These are phyloP conservation scores for Lodderomyces oxycetoniae DNA, from an alignment of 1,139 yeast species.

Conservation along the genomic window DNA sequence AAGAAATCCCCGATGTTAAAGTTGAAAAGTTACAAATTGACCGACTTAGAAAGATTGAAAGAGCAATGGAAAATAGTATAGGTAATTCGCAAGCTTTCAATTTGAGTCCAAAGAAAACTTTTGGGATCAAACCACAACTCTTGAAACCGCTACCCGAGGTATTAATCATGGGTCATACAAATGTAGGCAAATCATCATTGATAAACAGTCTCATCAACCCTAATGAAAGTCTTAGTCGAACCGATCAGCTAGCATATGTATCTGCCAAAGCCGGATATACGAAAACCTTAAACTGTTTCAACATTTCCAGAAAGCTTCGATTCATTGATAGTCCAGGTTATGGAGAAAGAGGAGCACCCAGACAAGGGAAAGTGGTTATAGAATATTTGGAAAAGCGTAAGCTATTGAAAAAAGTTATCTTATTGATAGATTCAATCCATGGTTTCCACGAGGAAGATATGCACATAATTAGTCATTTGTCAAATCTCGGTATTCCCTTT, in stretches of 20 bases:
- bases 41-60: slow-evolving; percentile 10
- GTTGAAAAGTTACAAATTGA: slow-evolving; percentile 27
- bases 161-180: slow-evolving; percentile 69
- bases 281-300: slow-evolving; percentile 69
- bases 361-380: slow-evolving; percentile 66
- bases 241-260: slow-evolving; percentile 45
- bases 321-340: slow-evolving; percentile 86
- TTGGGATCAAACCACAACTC: slow-evolving; percentile 28
- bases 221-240: slow-evolving; percentile 21
- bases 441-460: slow-evolving; percentile 60
- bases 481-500: slow-evolving; percentile 56
- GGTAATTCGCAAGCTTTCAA: slow-evolving; percentile 20
- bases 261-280: slow-evolving; percentile 71
- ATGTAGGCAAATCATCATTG: slow-evolving; percentile 79
- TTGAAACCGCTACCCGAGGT: slow-evolving; percentile 50
- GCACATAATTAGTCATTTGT: slow-evolving; percentile 46
- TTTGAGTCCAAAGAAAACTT: slow-evolving; percentile 20
- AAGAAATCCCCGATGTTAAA: slow-evolving; percentile 56
- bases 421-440: slow-evolving; percentile 54
- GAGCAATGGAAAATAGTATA: slow-evolving; percentile 18
- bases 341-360: slow-evolving; percentile 56
- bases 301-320: slow-evolving; percentile 57
- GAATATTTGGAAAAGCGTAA: slow-evolving; percentile 54
- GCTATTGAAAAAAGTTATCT: slow-evolving; percentile 52
- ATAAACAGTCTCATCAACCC: slow-evolving; percentile 50